phyloP scores from a whole-genome alignment of 116 monocot genomes.

The Phalaenopsis hybrid region DNA sequence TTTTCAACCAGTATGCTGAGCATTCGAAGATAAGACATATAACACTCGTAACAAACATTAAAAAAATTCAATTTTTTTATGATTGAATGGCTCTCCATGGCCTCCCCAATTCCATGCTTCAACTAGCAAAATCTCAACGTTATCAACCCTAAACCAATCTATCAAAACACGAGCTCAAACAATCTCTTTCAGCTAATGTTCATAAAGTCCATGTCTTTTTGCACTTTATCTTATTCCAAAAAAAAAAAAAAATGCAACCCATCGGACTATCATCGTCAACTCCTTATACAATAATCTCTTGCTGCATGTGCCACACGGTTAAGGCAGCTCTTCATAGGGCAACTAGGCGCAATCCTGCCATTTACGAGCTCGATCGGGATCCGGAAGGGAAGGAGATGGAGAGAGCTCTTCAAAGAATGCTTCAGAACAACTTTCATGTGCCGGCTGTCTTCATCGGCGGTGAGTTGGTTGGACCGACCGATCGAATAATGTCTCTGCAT shows the following conservation, averaged over 20 bases:
- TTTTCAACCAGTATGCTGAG: too few species aligned
- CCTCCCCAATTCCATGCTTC: too few species aligned
- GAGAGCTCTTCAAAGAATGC: slow-evolving; percentile 26
- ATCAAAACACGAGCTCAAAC: too few species aligned
- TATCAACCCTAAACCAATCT: too few species aligned
- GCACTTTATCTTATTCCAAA: not conserved
- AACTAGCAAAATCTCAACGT: too few species aligned
- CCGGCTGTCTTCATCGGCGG: slow-evolving; percentile 52
- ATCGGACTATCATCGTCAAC: not conserved
- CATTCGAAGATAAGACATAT: too few species aligned
- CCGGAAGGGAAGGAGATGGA: slow-evolving; percentile 48
- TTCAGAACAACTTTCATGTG: slow-evolving; percentile 21
- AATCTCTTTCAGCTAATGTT: too few species aligned
- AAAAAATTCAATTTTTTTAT: too few species aligned
- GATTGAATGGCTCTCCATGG: too few species aligned
- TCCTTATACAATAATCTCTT: not conserved
- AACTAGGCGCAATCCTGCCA: slow-evolving; percentile 36
- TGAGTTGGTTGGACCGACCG: slow-evolving; percentile 32
- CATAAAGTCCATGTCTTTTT: not conserved
- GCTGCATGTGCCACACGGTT: slow-evolving; percentile 56
- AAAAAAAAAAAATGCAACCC: too few species aligned
- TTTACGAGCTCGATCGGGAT: slow-evolving; percentile 49
- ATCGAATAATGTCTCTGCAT: not conserved
- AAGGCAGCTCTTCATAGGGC: slow-evolving; percentile 27
- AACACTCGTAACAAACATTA: too few species aligned